Evolutionary conservation across 2,329 filamentous ascomycete genomes (phyloP).

Genomic region (Botryotinia globosa): DNA sequence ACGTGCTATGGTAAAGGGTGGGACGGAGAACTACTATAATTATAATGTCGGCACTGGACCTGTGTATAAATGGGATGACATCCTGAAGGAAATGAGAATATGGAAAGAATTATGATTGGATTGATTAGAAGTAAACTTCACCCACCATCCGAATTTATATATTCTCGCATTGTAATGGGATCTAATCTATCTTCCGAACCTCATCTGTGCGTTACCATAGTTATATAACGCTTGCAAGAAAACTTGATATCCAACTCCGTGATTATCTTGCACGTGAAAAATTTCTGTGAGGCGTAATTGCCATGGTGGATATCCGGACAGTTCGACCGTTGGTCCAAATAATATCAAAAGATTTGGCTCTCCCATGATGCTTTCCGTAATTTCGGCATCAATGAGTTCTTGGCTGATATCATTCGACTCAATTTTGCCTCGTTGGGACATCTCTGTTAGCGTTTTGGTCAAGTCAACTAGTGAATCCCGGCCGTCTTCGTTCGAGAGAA

Average conservation of each 20-base stretch:
- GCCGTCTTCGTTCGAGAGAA: conserved; percentile 85
- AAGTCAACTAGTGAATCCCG: conserved; percentile 92
- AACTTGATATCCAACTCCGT: conserved; percentile 87
- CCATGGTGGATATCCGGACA: conserved; percentile 95
- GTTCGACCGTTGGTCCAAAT: conserved; percentile 78
- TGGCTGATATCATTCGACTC: conserved; percentile 75
- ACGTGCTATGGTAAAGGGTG: conserved; percentile 65
- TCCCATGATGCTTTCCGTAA: conserved; percentile 73
- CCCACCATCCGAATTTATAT: conserved; percentile 9
- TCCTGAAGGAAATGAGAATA: conserved; percentile 44
- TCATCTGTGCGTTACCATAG: conserved; percentile 84
- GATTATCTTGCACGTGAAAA: conserved; percentile 73
- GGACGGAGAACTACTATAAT: conserved; percentile 79
- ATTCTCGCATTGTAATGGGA: not conserved
- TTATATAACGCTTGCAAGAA: conserved; percentile 83
- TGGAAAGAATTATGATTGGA: conserved; percentile 29
- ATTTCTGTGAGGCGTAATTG: conserved; percentile 94
- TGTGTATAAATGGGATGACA: conserved; percentile 65
- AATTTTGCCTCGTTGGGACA: conserved; percentile 88
- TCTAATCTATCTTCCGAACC: conserved; percentile 49
- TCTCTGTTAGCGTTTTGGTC: conserved; percentile 89
- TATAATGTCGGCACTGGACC: conserved; percentile 74
- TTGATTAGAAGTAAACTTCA: conserved; percentile 2
- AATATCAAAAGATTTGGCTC: conserved; percentile 89
- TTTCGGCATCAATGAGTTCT: conserved; percentile 85